Conservation (phyloP, 2,329 filamentous ascomycete genomes). For the Sphaerulina vaccinii region DNA sequence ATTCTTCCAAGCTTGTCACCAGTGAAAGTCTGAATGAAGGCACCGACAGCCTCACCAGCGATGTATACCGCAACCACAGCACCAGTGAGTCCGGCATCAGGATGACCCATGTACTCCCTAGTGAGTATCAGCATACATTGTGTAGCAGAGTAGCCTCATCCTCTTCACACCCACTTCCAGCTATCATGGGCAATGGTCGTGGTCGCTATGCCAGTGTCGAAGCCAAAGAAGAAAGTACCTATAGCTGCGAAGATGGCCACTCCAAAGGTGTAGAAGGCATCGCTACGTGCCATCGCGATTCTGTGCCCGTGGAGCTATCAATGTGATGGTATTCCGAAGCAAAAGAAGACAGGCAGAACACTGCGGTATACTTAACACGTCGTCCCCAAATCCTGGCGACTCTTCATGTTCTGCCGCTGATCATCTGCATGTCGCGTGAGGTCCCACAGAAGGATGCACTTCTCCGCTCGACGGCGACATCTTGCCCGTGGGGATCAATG, state of each 20-base stretch:
- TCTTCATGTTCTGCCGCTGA: background rate
- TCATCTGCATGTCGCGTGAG: background rate
- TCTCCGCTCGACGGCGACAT: constrained; percentile 10
- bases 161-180: too few species aligned
- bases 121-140: too few species aligned
- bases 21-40: constrained; percentile 51
- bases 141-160: too few species aligned
- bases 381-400: background rate
- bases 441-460: constrained; percentile 5
- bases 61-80: constrained; percentile 59
- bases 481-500: constrained; percentile 2
- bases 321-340: background rate
- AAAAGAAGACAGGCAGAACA: background rate
- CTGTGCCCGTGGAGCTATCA: background rate
- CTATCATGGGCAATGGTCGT: constrained; percentile 61
- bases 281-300: constrained; percentile 10
- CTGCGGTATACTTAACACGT: background rate
- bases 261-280: constrained; percentile 48
- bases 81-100: constrained; percentile 56
- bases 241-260: constrained; percentile 59
- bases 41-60: constrained; percentile 58
- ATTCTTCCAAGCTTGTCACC: constrained; percentile 49
- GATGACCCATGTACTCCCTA: constrained; percentile 59
- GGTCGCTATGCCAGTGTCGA: constrained; percentile 61
- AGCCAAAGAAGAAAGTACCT: constrained; percentile 60